Percentiles rank a stretch among this genome's conserved stretches.
Evolutionary conservation across 2,329 filamentous ascomycete genomes (phyloP).

Genomic region (Fusarium ambrosium): DNA sequence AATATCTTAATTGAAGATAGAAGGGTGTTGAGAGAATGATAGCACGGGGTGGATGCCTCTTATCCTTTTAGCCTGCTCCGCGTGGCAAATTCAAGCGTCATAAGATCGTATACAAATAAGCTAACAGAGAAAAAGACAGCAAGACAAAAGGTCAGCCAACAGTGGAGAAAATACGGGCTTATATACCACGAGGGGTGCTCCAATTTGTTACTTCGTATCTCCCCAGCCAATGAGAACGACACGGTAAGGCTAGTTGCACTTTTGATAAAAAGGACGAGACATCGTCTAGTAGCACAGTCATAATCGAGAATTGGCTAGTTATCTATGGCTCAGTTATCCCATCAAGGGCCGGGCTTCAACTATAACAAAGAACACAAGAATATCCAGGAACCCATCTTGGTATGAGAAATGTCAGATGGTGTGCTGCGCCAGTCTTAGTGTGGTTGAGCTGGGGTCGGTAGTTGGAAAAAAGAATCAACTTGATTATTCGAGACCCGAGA

Average conservation of each 20-base stretch:
- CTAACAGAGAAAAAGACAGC: neutral
- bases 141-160: neutral
- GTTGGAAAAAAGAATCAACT: too few relatives aligned
- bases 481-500: too few relatives aligned
- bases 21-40: neutral
- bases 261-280: too few relatives aligned
- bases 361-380: too few relatives aligned
- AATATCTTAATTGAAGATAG: neutral
- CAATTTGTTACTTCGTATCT: neutral
- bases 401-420: too few relatives aligned
- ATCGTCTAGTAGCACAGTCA: neutral
- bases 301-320: too few relatives aligned
- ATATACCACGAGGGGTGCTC: neutral
- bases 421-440: too few relatives aligned
- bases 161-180: neutral
- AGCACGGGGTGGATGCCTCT: neutral
- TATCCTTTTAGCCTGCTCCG: neutral
- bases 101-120: neutral
- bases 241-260: too few relatives aligned
- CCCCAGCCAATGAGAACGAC: neutral
- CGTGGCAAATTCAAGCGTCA: neutral
- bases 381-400: too few relatives aligned
- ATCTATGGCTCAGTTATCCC: too few relatives aligned
- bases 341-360: too few relatives aligned
- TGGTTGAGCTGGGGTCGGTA: too few relatives aligned